Percentiles rank a stretch among this genome's conserved stretches.
Conservation (phyloP, 495 filamentous ascomycete species). For the Penicillium samsonianum region DNA sequence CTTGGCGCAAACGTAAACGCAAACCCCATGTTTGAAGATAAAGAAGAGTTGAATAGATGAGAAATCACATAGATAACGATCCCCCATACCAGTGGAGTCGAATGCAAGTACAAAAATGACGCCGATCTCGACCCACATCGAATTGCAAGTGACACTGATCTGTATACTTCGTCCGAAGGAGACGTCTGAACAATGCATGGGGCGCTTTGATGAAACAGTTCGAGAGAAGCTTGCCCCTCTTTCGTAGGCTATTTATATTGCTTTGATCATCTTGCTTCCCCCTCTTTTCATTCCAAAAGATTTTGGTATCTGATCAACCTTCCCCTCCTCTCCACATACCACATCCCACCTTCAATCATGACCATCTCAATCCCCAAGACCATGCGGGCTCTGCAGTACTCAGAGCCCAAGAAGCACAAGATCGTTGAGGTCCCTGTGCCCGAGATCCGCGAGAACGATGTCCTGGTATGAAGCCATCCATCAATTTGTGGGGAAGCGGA, state of each 20-base stretch:
- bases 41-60: neutral
- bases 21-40: neutral
- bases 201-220: neutral
- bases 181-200: neutral
- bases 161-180: constrained; percentile 9
- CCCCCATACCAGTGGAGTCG: constrained; percentile 3
- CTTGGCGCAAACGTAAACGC: constrained; percentile 6
- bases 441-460: constrained; percentile 58
- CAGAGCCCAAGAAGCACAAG: constrained; percentile 59
- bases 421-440: constrained; percentile 64
- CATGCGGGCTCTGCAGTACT: constrained; percentile 65
- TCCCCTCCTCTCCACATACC: neutral
- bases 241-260: constrained; percentile 3
- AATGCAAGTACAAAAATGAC: constrained; percentile 2
- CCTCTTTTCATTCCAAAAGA: constrained; percentile 10
- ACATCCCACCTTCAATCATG: constrained; percentile 18
- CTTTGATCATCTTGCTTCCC: neutral
- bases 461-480: constrained; percentile 43
- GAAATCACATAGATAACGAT: neutral
- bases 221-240: constrained; percentile 5
- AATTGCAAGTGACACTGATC: neutral
- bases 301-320: neutral
- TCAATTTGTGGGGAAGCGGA: neutral
- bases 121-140: constrained; percentile 11
- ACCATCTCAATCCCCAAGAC: constrained; percentile 47